Evolutionary conservation across 148 eudicot genomes (phyloP), one percentile per base, ranked within the genome.

Genomic region (Polygonum maritimum): DNA sequence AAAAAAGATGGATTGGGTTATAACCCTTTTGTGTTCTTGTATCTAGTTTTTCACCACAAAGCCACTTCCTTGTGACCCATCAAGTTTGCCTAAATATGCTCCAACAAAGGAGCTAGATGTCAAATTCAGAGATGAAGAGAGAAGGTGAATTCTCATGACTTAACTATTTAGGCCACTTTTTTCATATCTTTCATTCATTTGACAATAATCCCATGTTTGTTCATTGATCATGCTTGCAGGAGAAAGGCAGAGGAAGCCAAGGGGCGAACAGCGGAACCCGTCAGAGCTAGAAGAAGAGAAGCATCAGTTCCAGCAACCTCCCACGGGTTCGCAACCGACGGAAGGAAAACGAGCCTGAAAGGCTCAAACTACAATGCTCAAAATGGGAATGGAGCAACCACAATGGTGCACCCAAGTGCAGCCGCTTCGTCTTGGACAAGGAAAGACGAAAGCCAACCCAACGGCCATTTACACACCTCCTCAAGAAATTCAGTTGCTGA

Each of bases 51-150:
- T 94, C 83, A 86, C 84, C 21, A 84, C 88, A 48, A 77, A 71
- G 39, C 98, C 98, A 57, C 89, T 87, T 71, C 89, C 98, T 69
- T 91, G 95, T 80, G 92, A 90, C 77, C 95, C 93, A 47, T 88
- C 92, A 19, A 84, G 86, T 74, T 84, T 94, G 78, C 95, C 98
- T 31, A 89, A 86, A 77, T 94, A 88, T 75, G 85, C 90, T 77
- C 95, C 98, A 5, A 87, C 95, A 45, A 94, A 94, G 84, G 98
- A 94, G 80, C 76, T 81, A 65, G 97, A 91, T 63, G 85, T 81
- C 54, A 94, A 87, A 85, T 75, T 86, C 77, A 86, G 90, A 83
- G 93, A 87, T 51, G 96, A 90, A 81, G 97, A 91, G 79, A 88
- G 82, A 91, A 91, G 97, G 98, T 94, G 84, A 48, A 6, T 22